Evolutionary conservation across 1,139 yeast genomes (phyloP).

Genomic region (Debaryomyces coudertii): DNA sequence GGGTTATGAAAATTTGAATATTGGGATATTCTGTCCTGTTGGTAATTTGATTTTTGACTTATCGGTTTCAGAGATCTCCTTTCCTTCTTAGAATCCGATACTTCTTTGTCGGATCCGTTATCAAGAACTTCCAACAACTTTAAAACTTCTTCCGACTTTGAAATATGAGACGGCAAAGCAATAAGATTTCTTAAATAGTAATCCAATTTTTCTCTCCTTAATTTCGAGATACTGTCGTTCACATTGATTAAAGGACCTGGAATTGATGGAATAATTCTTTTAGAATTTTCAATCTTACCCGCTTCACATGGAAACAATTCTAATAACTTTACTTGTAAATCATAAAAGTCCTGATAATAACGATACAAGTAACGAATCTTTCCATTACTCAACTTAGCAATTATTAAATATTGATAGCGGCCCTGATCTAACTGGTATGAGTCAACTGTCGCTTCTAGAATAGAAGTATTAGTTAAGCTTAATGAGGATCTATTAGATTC

Average conservation of each 20-base stretch:
- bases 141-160: slow-evolving; percentile 69
- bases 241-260: slow-evolving; percentile 97
- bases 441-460: slow-evolving; percentile 74
- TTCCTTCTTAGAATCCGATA: slow-evolving; percentile 23
- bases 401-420: slow-evolving; percentile 84
- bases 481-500: slow-evolving; percentile 39
- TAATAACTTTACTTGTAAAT: slow-evolving; percentile 81
- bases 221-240: slow-evolving; percentile 83
- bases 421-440: slow-evolving; percentile 83
- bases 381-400: slow-evolving; percentile 72
- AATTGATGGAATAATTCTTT: slow-evolving; percentile 84
- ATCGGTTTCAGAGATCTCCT: slow-evolving; percentile 42
- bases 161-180: slow-evolving; percentile 74
- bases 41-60: slow-evolving; percentile 46
- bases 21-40: slow-evolving; percentile 47
- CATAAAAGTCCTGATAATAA: slow-evolving; percentile 94
- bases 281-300: slow-evolving; percentile 74
- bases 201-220: slow-evolving; percentile 83
- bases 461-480: slow-evolving; percentile 35
- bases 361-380: slow-evolving; percentile 74
- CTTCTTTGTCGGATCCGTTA: slow-evolving; percentile 60
- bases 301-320: slow-evolving; percentile 92
- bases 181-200: slow-evolving; percentile 77
- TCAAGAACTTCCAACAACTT: slow-evolving; percentile 69
- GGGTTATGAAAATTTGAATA: slow-evolving; percentile 35